Conservation (phyloP, 2,329 filamentous ascomycete genomes). For the Didymella segeticola region DNA sequence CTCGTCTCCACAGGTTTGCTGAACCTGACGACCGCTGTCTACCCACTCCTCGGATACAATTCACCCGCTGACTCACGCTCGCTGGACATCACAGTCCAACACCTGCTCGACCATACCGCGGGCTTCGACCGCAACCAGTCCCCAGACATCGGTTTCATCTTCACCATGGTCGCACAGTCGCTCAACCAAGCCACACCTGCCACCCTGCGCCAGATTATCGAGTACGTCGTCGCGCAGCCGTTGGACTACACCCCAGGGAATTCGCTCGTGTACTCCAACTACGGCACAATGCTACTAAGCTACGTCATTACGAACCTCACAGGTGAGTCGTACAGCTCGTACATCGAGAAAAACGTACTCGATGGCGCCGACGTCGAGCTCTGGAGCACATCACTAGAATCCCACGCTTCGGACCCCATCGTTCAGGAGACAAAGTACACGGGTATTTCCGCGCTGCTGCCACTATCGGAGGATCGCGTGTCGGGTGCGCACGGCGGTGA, state of each 20-base stretch:
- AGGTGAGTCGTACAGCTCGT: slow-evolving; percentile 21
- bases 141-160: slow-evolving; percentile 29
- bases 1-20: slow-evolving; percentile 22
- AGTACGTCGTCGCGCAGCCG: slow-evolving; percentile 22
- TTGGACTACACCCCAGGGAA: slow-evolving; percentile 29
- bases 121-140: slow-evolving; percentile 28
- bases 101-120: slow-evolving; percentile 30
- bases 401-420: slow-evolving; percentile 17
- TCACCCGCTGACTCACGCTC: slow-evolving; percentile 23
- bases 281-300: slow-evolving; percentile 29
- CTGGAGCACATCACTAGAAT: slow-evolving; percentile 12
- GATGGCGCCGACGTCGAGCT: slow-evolving; percentile 18
- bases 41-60: slow-evolving; percentile 29
- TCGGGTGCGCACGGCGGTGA: slow-evolving; percentile 23
- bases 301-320: slow-evolving; percentile 25
- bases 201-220: slow-evolving; percentile 28
- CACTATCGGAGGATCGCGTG: slow-evolving; percentile 3
- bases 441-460: slow-evolving; percentile 5
- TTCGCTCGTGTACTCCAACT: slow-evolving; percentile 27
- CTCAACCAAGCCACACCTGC: slow-evolving; percentile 25
- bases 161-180: slow-evolving; percentile 21
- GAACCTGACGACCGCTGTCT: slow-evolving; percentile 24
- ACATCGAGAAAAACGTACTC: slow-evolving; percentile 24
- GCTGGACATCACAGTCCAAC: slow-evolving; percentile 28
- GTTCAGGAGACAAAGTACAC: slow-evolving; percentile 21